Base-by-base conservation (phyloP, 2,329 filamentous ascomycete genomes). In the Alternaria dauci region DNA sequence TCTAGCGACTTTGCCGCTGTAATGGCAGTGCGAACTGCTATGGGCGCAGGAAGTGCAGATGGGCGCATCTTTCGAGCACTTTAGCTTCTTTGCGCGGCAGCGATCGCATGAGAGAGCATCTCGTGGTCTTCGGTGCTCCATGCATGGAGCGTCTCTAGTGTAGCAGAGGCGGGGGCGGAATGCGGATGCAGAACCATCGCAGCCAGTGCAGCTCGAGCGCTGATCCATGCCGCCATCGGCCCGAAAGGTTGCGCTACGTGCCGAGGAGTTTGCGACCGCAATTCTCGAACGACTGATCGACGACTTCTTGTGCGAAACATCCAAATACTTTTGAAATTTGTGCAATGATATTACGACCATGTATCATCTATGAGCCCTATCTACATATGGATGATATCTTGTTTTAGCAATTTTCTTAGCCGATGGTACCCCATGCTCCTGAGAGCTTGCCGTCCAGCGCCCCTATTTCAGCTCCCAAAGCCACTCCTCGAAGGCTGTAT, bases 21-120 rank as follows among this genome's bases (percentile, higher is more conserved):
- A 72, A 36, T 72, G 70, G 11, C 68, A 72, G 42, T 63, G 53
- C 7, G 65, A 58, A 5, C 63, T 59, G 20, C 64, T 72, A 18
- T 66, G 52, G 20, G 61, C 65, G 56, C 70, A 72, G n/a, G 62
- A 61, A 36, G 51, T 63, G 50, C 70, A 72, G 34, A 61, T 54
- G 32, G 70, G 70, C 39, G 62, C 58, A 32, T 72, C 67, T 46
- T 72, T 72, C 25, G 70, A 72, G n/a, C 70, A 72, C 63, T 72
- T 72, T 36, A 72, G 42, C 47, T 72, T 72, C 39, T 72, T 72
- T 52, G 68, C 59, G 46, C 70, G 67, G 50, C 70, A 72, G 30
- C 70, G 63, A 52, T 71, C 68, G 62, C 70, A 72, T 44, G 63
- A 65, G 34, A 65, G 52, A 30, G 57, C 60, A 59, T 63, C 60